Base-by-base conservation (phyloP, 805 yeast genomes). In the Starmerella asiatica region DNA sequence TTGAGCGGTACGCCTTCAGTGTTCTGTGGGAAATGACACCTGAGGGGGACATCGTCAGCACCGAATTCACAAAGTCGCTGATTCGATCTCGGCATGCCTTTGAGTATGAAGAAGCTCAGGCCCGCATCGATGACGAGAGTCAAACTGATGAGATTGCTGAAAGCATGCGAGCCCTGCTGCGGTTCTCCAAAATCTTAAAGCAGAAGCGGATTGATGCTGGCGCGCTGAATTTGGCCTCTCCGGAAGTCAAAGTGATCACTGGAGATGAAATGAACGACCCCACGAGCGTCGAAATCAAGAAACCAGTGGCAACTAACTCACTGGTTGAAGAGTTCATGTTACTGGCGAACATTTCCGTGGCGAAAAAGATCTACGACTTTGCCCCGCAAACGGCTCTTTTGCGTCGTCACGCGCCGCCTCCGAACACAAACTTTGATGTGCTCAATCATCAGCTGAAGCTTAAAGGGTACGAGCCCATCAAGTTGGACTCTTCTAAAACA, bases 381-480 rank as follows among this genome's bases (percentile, higher is more conserved):
- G 86, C 78, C 57, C 98, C 98, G 4, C 98, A 91, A 60, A 86
- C 95, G 3, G 98, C 99, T 7, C 84, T 91, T 96, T 65, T 91
- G 44, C 79, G 98, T 71, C 77, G 98, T 55, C 99, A 91, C 58
- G 94, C 86, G 8, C 73, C 95, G n/a, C 98, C 99, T 16, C 96
- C 97, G 18, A 75, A 85, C 1, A 76, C 94, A 2, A 88, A 86
- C 52, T 91, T 91, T 57, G 98, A 91, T 56, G 67, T 69, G 15
- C 67, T 91, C 48, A 85, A 86, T 58, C 94, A 88, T 53, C 86
- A 86, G 79, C 67, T 91, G 40, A 73, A 84, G 42, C 78, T 76
- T 12, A 71, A 84, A 44, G 88, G 86, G 55, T 76, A 77, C 21
- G 64, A 83, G 75, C 56, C 75, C 14, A 69, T 91, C 24, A 75